These are phyloP conservation scores for Clathrospora elynae DNA, from an alignment of 2,329 filamentous ascomycete species.

Conservation along the genomic window DNA sequence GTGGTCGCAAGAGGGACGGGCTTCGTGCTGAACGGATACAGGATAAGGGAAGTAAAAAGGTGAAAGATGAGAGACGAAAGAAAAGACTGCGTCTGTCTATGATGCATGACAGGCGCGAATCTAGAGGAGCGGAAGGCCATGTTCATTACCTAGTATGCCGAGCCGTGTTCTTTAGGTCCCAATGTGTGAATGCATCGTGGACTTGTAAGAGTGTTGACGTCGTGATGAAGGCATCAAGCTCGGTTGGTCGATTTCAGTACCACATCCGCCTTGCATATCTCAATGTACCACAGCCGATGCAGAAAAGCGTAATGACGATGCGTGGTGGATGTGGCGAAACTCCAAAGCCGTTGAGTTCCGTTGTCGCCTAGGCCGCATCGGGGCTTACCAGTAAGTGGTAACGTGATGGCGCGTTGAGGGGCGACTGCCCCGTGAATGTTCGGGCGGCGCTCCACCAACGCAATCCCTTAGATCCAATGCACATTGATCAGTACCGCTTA, in stretches of 20 bases:
- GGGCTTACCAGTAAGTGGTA: conserved; percentile 14
- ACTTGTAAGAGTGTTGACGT: no score
- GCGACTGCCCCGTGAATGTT: conserved; percentile 9
- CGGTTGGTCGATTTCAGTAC: background rate
- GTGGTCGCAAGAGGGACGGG: no score
- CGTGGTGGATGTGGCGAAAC: conserved; percentile 6
- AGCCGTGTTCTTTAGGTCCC: no score
- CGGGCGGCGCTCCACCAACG: conserved; percentile 8
- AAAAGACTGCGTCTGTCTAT: no score
- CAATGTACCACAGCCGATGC: background rate
- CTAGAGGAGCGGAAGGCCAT: no score
- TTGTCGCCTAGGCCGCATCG: conserved; percentile 8
- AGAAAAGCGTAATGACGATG: background rate
- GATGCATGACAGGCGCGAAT: no score
- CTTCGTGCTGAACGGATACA: no score
- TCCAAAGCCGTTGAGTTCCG: conserved; percentile 12
- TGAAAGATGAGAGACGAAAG: no score
- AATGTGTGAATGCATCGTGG: no score
- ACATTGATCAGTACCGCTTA: conserved; percentile 23
- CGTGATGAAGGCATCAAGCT: background rate
- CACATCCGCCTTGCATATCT: no score
- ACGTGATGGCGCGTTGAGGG: conserved; percentile 22
- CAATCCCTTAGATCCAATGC: conserved; percentile 7
- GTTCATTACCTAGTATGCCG: no score
- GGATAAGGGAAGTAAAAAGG: no score